phyloP scores from a whole-genome alignment of 2,329 filamentous ascomycete species.

The Paraphoma sp. region DNA sequence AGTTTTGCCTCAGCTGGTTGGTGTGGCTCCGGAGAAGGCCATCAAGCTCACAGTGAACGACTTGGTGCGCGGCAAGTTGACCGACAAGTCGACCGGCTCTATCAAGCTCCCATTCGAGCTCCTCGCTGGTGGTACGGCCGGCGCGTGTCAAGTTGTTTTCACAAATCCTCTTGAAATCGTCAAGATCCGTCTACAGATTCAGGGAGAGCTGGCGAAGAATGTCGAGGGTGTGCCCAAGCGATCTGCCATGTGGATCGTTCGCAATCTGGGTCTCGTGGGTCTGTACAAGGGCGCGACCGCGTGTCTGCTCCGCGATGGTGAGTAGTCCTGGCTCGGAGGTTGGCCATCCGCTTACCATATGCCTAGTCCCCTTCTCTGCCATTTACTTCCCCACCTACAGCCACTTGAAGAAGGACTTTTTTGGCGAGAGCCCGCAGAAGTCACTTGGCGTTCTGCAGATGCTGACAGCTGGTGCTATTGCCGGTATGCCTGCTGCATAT shows the following conservation, averaged over 20 bases:
- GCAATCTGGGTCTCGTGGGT: conserved; percentile 90
- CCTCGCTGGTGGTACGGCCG: conserved; percentile 85
- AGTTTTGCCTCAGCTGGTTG: conserved; percentile 91
- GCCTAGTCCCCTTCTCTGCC: conserved; percentile 85
- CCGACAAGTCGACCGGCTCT: conserved; percentile 73
- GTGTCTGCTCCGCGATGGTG: conserved; percentile 83
- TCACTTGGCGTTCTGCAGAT: conserved; percentile 91
- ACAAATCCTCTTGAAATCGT: conserved; percentile 98
- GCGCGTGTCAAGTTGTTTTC: conserved; percentile 97
- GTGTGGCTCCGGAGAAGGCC: conserved; percentile 98
- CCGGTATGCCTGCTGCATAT: conserved; percentile 68
- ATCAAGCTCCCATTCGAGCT: conserved; percentile 78
- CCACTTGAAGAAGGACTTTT: conserved; percentile 92
- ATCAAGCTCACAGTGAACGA: conserved; percentile 99
- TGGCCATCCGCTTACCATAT: conserved; percentile 13
- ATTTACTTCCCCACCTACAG: conserved; percentile 99
- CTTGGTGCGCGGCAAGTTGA: conserved; percentile 78
- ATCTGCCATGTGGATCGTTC: conserved; percentile 97
- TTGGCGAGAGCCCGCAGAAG: conserved; percentile 86
- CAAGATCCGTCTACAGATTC: conserved; percentile 97
- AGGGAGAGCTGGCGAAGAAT: conserved; percentile 92
- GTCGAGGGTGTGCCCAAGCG: conserved; percentile 83
- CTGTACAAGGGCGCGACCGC: conserved; percentile 97
- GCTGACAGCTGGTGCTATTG: conserved; percentile 89
- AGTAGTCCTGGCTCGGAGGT: conserved; percentile 3